Evolutionary conservation across 73 alveolate genomes (phyloP), one percentile per base, ranked within the genome.

Genomic region (Paramecium tetraurelia): DNA sequence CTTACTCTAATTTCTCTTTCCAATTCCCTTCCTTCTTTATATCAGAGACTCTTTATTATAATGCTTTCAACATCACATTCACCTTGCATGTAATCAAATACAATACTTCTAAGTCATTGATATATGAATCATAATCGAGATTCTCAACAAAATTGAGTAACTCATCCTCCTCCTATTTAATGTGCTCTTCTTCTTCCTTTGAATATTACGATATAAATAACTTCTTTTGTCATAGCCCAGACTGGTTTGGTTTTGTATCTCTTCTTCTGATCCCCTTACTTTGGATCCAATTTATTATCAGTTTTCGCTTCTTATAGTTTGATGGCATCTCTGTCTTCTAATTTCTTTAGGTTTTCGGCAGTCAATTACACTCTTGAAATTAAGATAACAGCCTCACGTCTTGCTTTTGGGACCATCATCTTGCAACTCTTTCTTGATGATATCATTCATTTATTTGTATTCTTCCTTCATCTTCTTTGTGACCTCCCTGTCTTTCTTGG

Each of bases 31-130:
- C 97, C 43, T 95, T 93, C 93, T 96, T 93, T 68, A 96, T 87
- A 69, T 96, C 99, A 14, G 76, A 59, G 3, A 96, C 97, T 85
- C 99, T 59, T 48, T 92, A 96, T 92, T 95, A 92, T 22, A 96
- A 92, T 40, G 97, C 90, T 21, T 97, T 98, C 14, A 96, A 92
- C 86, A 98, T 98, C 27, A 93, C 95, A 59, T 59, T 59, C 2
- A 59, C 77, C 77, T 59, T 16, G 4, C 3, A 3, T 48, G 0
- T 59, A 59, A 29, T 12, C 5, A 7, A 58, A 18, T 58, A 20
- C 86, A 95, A 85, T 31, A 96, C 98, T 85, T 96, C 99, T 20
- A 96, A 92, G 93, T 96, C 99, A 70, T 96, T 96, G 92, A 96
- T 96, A 71, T 92, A 96, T 88, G 93, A 84, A 85, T 96, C 99